phyloP scores from a whole-genome alignment of 1,284 basidiomycete genomes.

The Pseudozyma sp. region DNA sequence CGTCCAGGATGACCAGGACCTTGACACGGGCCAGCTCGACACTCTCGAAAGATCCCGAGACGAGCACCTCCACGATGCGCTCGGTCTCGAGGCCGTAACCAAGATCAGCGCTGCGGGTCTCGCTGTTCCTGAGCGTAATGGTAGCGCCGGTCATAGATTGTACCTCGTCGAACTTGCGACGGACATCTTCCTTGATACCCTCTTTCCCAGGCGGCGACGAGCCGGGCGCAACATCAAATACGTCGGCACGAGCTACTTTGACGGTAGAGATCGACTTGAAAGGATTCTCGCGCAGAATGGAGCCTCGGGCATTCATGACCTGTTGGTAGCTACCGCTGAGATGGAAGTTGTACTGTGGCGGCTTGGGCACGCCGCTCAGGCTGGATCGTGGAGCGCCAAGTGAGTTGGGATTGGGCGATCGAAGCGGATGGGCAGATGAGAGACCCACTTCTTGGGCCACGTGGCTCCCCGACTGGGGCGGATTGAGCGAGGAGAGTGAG shows the following conservation, averaged over 20 bases:
- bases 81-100: constrained; percentile 87
- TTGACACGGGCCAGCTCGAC: constrained; percentile 91
- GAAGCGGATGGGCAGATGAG: constrained; percentile 23
- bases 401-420: constrained; percentile 19
- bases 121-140: constrained; percentile 78
- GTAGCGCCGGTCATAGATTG: constrained; percentile 86
- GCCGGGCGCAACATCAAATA: constrained; percentile 72
- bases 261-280: constrained; percentile 85
- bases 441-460: constrained; percentile 46
- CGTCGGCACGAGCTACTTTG: constrained; percentile 89
- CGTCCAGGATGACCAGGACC: constrained; percentile 91
- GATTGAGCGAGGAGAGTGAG: constrained; percentile 53
- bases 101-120: constrained; percentile 56
- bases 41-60: constrained; percentile 85
- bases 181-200: constrained; percentile 86
- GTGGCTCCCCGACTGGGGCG: constrained; percentile 31
- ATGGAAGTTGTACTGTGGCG: constrained; percentile 77
- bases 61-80: constrained; percentile 88
- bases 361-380: constrained; percentile 32
- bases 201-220: constrained; percentile 64
- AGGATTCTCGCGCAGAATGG: constrained; percentile 88
- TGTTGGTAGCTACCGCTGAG: constrained; percentile 90
- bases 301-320: constrained; percentile 88
- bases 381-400: constrained; percentile 28
- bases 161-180: constrained; percentile 88